Conservation (phyloP, 2,329 filamentous ascomycete genomes). For the Clonostachys solani region DNA sequence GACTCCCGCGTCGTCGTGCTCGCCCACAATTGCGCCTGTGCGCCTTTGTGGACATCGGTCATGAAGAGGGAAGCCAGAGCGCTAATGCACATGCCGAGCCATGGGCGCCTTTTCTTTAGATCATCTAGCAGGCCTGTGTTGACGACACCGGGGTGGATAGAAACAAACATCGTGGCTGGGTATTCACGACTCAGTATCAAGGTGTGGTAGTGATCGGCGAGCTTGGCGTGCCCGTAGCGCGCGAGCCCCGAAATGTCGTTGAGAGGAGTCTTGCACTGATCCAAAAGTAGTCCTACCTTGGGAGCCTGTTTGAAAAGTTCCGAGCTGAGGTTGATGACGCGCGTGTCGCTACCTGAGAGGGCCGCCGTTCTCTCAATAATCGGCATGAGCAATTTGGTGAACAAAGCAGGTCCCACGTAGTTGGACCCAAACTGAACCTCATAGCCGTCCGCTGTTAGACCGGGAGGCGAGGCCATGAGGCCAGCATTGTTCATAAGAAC, state of each 20-base stretch:
- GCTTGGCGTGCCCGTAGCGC: slow-evolving; percentile 45
- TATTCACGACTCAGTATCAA: too few relatives aligned
- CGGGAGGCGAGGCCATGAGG: slow-evolving; percentile 11
- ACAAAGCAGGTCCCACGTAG: slow-evolving; percentile 47
- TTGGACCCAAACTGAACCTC: slow-evolving; percentile 44
- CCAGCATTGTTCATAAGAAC: slow-evolving; percentile 13
- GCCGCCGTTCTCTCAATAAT: too few relatives aligned
- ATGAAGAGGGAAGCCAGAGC: not conserved
- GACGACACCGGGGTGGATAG: not conserved
- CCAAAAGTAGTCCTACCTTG: too few relatives aligned
- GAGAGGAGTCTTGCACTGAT: too few relatives aligned
- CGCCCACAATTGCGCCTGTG: not conserved
- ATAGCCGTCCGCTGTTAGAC: slow-evolving; percentile 9
- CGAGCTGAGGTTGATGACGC: too few relatives aligned
- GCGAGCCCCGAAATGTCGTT: slow-evolving; percentile 16
- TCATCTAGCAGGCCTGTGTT: not conserved
- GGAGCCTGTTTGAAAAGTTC: too few relatives aligned
- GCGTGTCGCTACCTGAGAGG: too few relatives aligned
- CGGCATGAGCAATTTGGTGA: slow-evolving; percentile 41
- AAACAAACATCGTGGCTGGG: not conserved
- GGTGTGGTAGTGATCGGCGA: too few relatives aligned
- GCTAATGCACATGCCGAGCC: not conserved
- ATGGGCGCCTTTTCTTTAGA: not conserved
- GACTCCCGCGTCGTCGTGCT: not conserved
- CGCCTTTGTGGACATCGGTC: not conserved